Evolutionary conservation across 768 basidiomycete species (phyloP).

Genomic region (Crucibulum laeve): DNA sequence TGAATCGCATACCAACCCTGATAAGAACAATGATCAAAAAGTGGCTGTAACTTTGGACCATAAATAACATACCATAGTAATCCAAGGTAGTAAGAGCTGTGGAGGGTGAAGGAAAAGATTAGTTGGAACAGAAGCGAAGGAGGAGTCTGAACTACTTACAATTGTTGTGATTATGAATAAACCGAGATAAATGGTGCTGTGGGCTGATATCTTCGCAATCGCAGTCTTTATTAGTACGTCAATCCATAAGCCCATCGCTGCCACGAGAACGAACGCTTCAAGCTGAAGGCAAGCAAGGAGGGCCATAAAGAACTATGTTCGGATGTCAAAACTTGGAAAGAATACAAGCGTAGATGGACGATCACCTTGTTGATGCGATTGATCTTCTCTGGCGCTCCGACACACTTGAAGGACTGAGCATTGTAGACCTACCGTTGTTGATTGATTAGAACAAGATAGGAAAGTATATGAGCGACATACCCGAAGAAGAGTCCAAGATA

Average conservation of each 20-base stretch:
- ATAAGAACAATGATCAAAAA: neutral
- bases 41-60: neutral
- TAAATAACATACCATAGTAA: conserved; percentile 33
- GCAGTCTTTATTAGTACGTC: conserved; percentile 46
- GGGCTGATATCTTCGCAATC: conserved; percentile 35
- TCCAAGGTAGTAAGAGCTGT: conserved; percentile 51
- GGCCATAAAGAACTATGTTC: conserved; percentile 46
- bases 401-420: conserved; percentile 42
- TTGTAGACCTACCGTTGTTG: conserved; percentile 34
- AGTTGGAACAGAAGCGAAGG: neutral
- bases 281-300: conserved; percentile 52
- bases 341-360: conserved; percentile 4
- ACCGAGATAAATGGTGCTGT: conserved; percentile 37
- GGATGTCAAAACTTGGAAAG: neutral
- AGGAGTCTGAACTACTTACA: conserved; percentile 22
- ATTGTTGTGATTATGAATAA: conserved; percentile 39
- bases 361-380: conserved; percentile 46
- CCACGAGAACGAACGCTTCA: conserved; percentile 45
- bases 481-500: conserved; percentile 43
- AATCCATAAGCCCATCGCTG: conserved; percentile 51
- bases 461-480: conserved; percentile 18
- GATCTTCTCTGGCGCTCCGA: conserved; percentile 48
- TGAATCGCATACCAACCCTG: conserved; percentile 55
- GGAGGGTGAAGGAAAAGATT: conserved; percentile 1
- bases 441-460: neutral